A percentile compares a stretch with the other conserved stretches of the same genome.
phyloP scores from a whole-genome alignment of 1,284 basidiomycete species.

The Gomphus bonarii region DNA sequence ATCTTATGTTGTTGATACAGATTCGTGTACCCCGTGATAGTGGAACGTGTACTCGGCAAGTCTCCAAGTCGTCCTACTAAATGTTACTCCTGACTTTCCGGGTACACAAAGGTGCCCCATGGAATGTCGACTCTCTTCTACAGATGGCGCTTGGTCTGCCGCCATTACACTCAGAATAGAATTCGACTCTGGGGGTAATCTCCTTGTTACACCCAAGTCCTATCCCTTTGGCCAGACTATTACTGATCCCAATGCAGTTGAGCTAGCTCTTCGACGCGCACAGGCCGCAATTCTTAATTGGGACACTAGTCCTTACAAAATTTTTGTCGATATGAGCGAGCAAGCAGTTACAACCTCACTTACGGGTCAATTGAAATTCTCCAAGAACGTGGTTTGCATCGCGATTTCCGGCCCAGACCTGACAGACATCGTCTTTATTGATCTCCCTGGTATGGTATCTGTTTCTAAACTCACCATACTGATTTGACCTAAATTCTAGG shows the following conservation, averaged over 20 bases:
- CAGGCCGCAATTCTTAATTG: conserved; percentile 36
- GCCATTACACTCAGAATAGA: conserved; percentile 28
- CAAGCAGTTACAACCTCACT: background rate
- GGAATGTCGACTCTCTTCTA: conserved; percentile 27
- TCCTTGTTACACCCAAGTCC: background rate
- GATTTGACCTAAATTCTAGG: background rate
- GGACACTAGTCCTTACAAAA: background rate
- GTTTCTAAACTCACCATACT: background rate
- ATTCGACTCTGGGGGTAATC: conserved; percentile 20
- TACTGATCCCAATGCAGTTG: conserved; percentile 26
- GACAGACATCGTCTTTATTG: background rate
- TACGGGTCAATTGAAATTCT: conserved; percentile 24
- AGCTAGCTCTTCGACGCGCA: conserved; percentile 31
- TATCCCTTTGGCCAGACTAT: conserved; percentile 28
- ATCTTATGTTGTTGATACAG: background rate
- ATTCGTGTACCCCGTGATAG: conserved; percentile 27
- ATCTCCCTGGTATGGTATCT: background rate
- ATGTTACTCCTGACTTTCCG: background rate
- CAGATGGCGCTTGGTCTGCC: conserved; percentile 25
- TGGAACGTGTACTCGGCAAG: conserved; percentile 29
- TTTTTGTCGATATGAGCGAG: background rate
- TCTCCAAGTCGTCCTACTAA: background rate
- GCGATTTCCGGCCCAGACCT: conserved; percentile 30
- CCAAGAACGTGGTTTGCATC: conserved; percentile 33
- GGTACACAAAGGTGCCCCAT: conserved; percentile 26